Conservation (phyloP, 768 basidiomycete species). For the Naematelia aurantialba region DNA sequence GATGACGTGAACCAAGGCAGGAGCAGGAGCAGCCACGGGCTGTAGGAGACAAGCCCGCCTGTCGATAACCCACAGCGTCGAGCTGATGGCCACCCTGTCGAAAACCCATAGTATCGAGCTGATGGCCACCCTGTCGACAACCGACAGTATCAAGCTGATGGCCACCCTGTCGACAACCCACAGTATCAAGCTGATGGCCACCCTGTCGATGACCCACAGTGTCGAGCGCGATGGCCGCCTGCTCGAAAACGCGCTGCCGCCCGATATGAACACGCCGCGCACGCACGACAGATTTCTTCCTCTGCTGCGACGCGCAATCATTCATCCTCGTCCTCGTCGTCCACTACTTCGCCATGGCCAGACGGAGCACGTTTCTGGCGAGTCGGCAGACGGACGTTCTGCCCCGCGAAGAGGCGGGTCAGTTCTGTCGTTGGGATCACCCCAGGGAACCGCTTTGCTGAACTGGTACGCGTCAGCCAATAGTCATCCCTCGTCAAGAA, state of each 20-base stretch:
- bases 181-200: too few relatives aligned
- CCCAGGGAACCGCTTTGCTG: constrained; percentile 91
- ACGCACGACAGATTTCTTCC: neutral
- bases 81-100: neutral
- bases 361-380: constrained; percentile 17
- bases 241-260: too few relatives aligned
- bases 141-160: too few relatives aligned
- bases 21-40: neutral
- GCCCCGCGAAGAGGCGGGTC: constrained; percentile 35
- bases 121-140: too few relatives aligned
- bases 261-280: too few relatives aligned
- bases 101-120: too few relatives aligned
- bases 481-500: constrained; percentile 2
- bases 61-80: neutral
- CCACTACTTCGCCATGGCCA: neutral
- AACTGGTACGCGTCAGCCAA: constrained; percentile 46
- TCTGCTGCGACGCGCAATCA: neutral
- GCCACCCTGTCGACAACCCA: too few relatives aligned
- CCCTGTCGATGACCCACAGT: too few relatives aligned
- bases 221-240: neutral
- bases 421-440: constrained; percentile 54
- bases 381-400: constrained; percentile 38
- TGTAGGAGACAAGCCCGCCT: neutral
- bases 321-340: neutral
- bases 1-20: neutral